These are phyloP conservation scores for Phytopythium helicoides DNA, from an alignment of 352 stramenopile genomes.

Conservation along the genomic window DNA sequence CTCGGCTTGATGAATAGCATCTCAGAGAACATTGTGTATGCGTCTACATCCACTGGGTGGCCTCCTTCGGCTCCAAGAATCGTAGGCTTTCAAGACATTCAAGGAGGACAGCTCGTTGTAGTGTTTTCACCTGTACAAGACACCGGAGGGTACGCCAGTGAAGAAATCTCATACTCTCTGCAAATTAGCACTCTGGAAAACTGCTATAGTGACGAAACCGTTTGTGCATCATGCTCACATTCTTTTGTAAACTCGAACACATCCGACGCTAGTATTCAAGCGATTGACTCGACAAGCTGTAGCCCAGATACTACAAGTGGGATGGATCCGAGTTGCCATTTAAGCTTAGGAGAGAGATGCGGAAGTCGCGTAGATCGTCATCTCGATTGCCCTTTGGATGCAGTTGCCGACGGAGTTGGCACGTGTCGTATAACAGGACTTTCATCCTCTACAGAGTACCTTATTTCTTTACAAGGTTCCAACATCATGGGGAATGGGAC, in stretches of 20 bases:
- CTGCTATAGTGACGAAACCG: constrained; percentile 16
- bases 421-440: constrained; percentile 29
- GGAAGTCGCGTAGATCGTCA: constrained; percentile 11
- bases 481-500: constrained; percentile 37
- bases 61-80: constrained; percentile 18
- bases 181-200: constrained; percentile 16
- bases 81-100: constrained; percentile 10
- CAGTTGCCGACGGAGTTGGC: neutral
- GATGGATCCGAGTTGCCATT: constrained; percentile 17
- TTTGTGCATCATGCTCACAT: neutral
- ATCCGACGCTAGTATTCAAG: neutral
- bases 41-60: constrained; percentile 11
- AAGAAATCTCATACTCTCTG: constrained; percentile 18
- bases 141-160: constrained; percentile 24
- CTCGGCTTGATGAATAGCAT: constrained; percentile 23
- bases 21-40: constrained; percentile 13
- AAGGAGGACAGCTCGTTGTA: constrained; percentile 30
- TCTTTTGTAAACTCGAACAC: neutral
- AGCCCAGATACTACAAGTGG: constrained; percentile 4
- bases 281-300: constrained; percentile 8
- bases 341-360: constrained; percentile 12
- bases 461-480: constrained; percentile 18
- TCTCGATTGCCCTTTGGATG: constrained; percentile 10
- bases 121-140: constrained; percentile 14
- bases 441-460: constrained; percentile 21